Evolutionary conservation across 805 yeast species (phyloP).

Genomic region (Groenewaldozyma salmanticensis): DNA sequence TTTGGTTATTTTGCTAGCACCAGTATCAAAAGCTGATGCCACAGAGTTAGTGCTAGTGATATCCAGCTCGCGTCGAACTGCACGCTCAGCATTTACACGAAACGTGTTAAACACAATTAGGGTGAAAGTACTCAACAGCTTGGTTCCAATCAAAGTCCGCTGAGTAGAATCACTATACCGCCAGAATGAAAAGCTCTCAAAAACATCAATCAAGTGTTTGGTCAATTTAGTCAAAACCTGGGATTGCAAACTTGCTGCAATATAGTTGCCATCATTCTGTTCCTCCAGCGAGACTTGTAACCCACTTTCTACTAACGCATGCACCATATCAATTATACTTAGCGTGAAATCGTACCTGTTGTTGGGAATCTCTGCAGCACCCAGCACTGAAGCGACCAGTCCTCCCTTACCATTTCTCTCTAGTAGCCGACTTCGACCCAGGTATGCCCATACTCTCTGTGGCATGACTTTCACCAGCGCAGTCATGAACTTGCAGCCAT

Average conservation of each 20-base stretch:
- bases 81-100: slow-evolving; percentile 46
- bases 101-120: slow-evolving; percentile 44
- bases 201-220: slow-evolving; percentile 51
- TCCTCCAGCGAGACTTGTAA: slow-evolving; percentile 27
- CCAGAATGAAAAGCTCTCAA: slow-evolving; percentile 69
- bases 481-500: slow-evolving; percentile 41
- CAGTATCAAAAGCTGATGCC: too few relatives aligned
- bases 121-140: slow-evolving; percentile 44
- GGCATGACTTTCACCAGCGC: slow-evolving; percentile 43
- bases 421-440: slow-evolving; percentile 56
- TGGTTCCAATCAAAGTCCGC: slow-evolving; percentile 50
- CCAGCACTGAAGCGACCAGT: slow-evolving; percentile 48
- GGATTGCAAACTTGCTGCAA: slow-evolving; percentile 37
- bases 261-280: too few relatives aligned
- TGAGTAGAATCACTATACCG: slow-evolving; percentile 48
- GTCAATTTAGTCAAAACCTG: slow-evolving; percentile 47
- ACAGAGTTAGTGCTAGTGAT: too few relatives aligned
- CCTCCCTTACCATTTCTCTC: slow-evolving; percentile 60
- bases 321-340: slow-evolving; percentile 46
- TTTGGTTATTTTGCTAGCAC: slow-evolving; percentile 35
- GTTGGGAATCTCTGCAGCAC: slow-evolving; percentile 59
- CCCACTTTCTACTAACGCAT: slow-evolving; percentile 40
- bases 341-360: slow-evolving; percentile 61
- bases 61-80: too few relatives aligned
- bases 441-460: slow-evolving; percentile 68